phyloP scores from a whole-genome alignment of 2,329 filamentous ascomycete species.

The Botryotinia narcissicola region DNA sequence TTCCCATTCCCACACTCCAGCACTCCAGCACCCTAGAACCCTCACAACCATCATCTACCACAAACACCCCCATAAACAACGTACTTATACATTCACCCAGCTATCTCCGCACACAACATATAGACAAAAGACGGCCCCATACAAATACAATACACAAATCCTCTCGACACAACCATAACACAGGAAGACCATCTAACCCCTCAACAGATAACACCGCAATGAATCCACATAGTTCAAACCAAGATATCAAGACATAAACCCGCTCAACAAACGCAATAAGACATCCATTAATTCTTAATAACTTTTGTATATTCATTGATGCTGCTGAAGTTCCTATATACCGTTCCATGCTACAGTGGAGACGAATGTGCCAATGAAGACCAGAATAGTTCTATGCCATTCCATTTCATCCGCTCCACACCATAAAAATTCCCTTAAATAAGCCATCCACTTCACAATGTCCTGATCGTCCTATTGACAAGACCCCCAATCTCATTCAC shows the following conservation, averaged over 20 bases:
- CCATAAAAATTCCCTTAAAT: neutral
- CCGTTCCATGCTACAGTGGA: neutral
- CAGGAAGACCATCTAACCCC: neutral
- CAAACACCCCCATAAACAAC: too few relatives aligned
- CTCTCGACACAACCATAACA: too few relatives aligned
- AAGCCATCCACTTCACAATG: neutral
- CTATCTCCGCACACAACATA: too few relatives aligned
- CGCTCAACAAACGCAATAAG: neutral
- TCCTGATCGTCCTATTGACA: neutral
- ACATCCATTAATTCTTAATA: neutral
- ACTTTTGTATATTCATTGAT: constrained; percentile 9
- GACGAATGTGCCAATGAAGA: neutral
- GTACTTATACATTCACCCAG: too few relatives aligned
- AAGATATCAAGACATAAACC: neutral
- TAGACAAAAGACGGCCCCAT: too few relatives aligned
- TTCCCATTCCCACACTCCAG: too few relatives aligned
- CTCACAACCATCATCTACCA: too few relatives aligned
- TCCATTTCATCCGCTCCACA: neutral
- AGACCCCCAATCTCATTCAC: neutral
- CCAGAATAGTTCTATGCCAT: neutral
- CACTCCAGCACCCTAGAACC: too few relatives aligned
- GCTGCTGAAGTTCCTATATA: constrained; percentile 4
- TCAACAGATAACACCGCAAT: neutral
- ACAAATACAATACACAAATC: too few relatives aligned
- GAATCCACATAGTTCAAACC: too few relatives aligned